Conservation (phyloP, 2,329 filamentous ascomycete genomes). For the Curvularia hawaiiensis region DNA sequence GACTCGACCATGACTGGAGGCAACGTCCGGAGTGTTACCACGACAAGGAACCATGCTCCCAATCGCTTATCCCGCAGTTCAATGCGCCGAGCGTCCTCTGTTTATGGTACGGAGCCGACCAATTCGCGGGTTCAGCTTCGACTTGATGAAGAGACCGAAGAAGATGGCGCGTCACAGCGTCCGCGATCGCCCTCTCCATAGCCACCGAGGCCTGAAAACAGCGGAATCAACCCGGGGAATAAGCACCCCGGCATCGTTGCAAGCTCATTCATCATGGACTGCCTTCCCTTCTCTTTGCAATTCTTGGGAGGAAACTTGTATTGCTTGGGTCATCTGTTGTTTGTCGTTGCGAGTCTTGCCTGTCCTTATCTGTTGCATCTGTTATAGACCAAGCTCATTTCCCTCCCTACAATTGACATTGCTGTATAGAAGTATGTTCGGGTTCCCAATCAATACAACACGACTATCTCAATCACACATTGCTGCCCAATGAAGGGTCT, state of each 20-base stretch:
- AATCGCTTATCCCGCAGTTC: constrained; percentile 11
- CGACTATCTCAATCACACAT: no score
- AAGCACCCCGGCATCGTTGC: background rate
- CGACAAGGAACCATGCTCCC: constrained; percentile 1
- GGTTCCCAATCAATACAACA: no score
- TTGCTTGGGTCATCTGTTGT: background rate
- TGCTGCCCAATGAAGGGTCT: no score
- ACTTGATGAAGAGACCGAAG: constrained; percentile 1
- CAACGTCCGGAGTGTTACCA: constrained; percentile 9
- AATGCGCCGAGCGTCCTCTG: constrained; percentile 1
- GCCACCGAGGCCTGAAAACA: background rate
- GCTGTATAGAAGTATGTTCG: background rate
- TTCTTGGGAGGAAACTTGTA: background rate
- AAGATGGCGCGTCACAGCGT: background rate
- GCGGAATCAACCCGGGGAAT: background rate
- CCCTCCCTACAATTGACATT: background rate
- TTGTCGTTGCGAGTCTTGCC: background rate
- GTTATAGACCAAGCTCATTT: background rate
- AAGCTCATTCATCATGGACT: background rate
- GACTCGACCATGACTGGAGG: constrained; percentile 11
- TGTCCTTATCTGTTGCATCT: background rate
- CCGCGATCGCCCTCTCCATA: background rate
- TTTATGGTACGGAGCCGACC: constrained; percentile 5
- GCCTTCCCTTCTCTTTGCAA: background rate
- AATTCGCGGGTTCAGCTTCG: constrained; percentile 1